Conservation (phyloP, 345 rosid genomes). For the Salix brachista region DNA sequence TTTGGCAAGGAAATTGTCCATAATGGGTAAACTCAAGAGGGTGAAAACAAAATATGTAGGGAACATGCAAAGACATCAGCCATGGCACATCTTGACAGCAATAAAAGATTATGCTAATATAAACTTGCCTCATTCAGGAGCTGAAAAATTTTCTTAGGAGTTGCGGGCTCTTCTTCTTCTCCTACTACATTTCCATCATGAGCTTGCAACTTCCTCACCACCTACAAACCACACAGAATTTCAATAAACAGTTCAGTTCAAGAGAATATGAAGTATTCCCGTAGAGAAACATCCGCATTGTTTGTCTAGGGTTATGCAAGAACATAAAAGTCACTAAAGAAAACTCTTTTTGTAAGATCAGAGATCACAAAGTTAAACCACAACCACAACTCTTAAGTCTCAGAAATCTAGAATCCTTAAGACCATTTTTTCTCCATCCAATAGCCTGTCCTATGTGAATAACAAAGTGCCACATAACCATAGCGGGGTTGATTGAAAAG, state of each 20-base stretch:
- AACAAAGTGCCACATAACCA: not conserved
- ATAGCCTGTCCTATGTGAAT: not conserved
- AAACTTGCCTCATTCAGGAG: slow-evolving; percentile 64
- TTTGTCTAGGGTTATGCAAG: not conserved
- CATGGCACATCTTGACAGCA: not conserved
- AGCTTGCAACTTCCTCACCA: slow-evolving; percentile 75
- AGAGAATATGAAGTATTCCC: not conserved
- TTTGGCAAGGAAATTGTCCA: not conserved
- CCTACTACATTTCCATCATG: slow-evolving; percentile 64
- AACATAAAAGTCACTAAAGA: not conserved
- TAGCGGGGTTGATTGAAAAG: not conserved
- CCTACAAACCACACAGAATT: slow-evolving; percentile 31
- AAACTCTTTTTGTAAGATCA: not conserved
- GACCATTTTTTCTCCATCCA: not conserved
- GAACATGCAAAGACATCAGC: not conserved
- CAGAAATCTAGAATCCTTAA: not conserved
- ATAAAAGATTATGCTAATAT: not conserved
- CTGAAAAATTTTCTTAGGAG: slow-evolving; percentile 85
- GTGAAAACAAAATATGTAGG: not conserved
- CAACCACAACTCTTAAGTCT: not conserved
- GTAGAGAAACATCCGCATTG: not conserved
- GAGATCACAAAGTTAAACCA: not conserved
- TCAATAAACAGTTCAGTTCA: slow-evolving; percentile 1
- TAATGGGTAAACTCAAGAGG: not conserved
- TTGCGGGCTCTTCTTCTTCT: slow-evolving; percentile 23